Conservation (phyloP, 2,329 filamentous ascomycete genomes). For the Nannizzia gypsea region DNA sequence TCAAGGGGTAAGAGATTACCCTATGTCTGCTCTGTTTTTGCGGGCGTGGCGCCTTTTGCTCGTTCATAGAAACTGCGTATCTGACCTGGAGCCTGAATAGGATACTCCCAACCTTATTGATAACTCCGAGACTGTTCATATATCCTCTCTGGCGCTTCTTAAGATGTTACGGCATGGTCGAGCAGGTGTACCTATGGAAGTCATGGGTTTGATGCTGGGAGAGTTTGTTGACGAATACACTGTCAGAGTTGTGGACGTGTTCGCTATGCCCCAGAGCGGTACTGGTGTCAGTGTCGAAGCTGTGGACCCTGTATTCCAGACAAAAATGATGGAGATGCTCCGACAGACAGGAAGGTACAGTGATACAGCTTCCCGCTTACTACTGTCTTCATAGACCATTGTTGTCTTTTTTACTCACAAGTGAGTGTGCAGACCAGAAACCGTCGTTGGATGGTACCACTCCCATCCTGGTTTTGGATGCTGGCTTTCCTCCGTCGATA, state of each 20-base stretch:
- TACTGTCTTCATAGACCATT: not conserved
- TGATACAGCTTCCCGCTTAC: slow-evolving; percentile 16
- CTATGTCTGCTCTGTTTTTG: not conserved
- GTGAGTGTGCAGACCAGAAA: slow-evolving; percentile 60
- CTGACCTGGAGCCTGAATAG: slow-evolving; percentile 34
- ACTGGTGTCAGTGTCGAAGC: slow-evolving; percentile 97
- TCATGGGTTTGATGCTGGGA: slow-evolving; percentile 98
- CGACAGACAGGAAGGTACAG: slow-evolving; percentile 83
- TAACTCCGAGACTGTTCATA: slow-evolving; percentile 98
- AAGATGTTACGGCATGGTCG: slow-evolving; percentile 98
- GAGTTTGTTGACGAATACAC: slow-evolving; percentile 99
- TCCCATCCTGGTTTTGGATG: slow-evolving; percentile 98
- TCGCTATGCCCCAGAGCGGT: slow-evolving; percentile 98
- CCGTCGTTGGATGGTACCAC: slow-evolving; percentile 98
- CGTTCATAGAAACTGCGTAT: not conserved
- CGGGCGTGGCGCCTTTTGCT: not conserved
- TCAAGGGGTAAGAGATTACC: slow-evolving; percentile 27
- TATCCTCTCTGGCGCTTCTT: slow-evolving; percentile 87
- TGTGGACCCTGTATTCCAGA: slow-evolving; percentile 96
- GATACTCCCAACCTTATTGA: slow-evolving; percentile 88
- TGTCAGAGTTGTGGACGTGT: slow-evolving; percentile 94
- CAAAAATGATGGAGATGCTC: slow-evolving; percentile 99
- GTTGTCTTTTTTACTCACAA: not conserved
- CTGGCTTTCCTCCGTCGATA: slow-evolving; percentile 97
- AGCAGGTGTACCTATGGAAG: slow-evolving; percentile 97